Evolutionary conservation across 2,329 filamentous ascomycete genomes (phyloP).

Genomic region (Botrytis medusae): DNA sequence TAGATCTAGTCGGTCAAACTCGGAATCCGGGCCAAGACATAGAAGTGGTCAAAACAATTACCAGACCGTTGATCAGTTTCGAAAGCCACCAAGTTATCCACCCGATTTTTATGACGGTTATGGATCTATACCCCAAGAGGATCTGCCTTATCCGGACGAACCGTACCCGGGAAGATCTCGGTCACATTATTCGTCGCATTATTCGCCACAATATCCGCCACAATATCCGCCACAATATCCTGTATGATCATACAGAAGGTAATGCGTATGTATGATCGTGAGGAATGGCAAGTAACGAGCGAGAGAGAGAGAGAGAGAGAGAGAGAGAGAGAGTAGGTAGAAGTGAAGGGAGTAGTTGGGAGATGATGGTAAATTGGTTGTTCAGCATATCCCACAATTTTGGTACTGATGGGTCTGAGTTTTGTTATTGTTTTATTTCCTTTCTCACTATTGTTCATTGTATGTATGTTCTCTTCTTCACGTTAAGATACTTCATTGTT

Average conservation of each 20-base stretch:
- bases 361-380: not conserved
- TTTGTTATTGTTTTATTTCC: constrained; percentile 2
- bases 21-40: not conserved
- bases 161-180: not conserved
- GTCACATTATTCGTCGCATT: not conserved
- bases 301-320: too few relatives aligned
- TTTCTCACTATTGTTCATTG: not conserved
- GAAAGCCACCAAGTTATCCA: not conserved
- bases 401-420: not conserved
- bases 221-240: too few relatives aligned
- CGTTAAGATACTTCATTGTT: not conserved
- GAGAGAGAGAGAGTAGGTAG: not conserved
- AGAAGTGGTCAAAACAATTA: not conserved
- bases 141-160: not conserved
- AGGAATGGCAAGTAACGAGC: not conserved
- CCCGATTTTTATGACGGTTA: not conserved
- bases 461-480: not conserved
- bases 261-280: not conserved
- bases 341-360: not conserved
- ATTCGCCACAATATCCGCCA: too few relatives aligned
- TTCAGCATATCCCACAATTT: not conserved
- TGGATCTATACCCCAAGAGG: not conserved
- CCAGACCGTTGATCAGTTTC: not conserved
- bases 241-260: not conserved
- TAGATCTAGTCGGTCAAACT: not conserved